These are phyloP conservation scores for Halenospora varia DNA, from an alignment of 495 filamentous ascomycete genomes.

Conservation along the genomic window DNA sequence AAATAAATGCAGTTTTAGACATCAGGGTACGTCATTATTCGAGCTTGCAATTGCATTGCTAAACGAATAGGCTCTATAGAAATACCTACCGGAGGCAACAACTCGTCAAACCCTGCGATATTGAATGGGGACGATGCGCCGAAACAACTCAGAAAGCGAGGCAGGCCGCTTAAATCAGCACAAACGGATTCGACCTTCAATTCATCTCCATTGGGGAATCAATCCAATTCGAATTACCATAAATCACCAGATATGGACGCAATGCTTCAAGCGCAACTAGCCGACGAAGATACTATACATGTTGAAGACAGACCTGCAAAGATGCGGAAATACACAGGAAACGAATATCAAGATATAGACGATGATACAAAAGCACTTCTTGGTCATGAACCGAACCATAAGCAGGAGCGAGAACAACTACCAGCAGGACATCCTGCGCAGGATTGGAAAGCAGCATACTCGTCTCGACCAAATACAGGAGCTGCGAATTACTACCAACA, in stretches of 20 bases:
- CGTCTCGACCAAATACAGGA: no score
- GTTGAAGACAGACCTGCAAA: not conserved
- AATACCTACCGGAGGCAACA: no score
- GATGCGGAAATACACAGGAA: conserved; percentile 3
- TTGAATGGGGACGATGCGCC: conserved; percentile 1
- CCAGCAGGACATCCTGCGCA: no score
- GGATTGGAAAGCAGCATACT: no score
- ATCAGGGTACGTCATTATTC: conserved; percentile 2
- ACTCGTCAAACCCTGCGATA: conserved; percentile 1
- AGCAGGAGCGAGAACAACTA: not conserved
- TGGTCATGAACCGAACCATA: not conserved
- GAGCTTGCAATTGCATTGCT: not conserved
- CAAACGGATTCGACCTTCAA: not conserved
- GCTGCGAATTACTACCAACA: no score
- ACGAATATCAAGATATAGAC: not conserved
- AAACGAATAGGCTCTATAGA: no score
- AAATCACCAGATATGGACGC: conserved; percentile 12
- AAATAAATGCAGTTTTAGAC: conserved; percentile 17
- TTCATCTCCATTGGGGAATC: not conserved
- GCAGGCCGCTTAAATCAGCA: not conserved
- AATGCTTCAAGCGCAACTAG: conserved; percentile 13
- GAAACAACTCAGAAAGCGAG: conserved; percentile 14
- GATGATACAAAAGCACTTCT: not conserved
- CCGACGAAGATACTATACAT: not conserved
- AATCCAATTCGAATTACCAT: not conserved